phyloP scores from a whole-genome alignment of 2,329 filamentous ascomycete genomes.

The Epichloe aotearoae region DNA sequence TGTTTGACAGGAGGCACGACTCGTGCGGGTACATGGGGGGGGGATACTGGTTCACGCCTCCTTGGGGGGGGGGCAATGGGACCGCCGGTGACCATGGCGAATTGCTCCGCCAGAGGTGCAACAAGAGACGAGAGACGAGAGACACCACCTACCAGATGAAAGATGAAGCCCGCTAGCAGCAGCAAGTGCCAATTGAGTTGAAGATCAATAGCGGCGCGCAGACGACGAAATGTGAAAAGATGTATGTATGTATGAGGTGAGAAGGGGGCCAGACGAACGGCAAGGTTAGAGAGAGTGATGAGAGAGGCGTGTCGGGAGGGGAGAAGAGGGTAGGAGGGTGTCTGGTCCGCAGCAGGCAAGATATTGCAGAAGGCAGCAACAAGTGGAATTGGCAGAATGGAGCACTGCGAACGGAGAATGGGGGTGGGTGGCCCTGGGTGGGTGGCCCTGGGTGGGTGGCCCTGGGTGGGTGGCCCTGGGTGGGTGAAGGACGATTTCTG shows the following conservation, averaged over 20 bases:
- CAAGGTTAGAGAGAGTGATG: too few species aligned
- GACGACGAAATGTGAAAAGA: not conserved
- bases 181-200: slow-evolving; percentile 1
- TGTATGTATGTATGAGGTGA: not conserved
- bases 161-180: not conserved
- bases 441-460: too few species aligned
- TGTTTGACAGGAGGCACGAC: slow-evolving; percentile 4
- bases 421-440: too few species aligned
- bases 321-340: not conserved
- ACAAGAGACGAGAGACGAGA: too few species aligned
- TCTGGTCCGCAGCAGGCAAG: not conserved
- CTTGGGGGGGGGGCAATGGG: not conserved
- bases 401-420: not conserved
- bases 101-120: not conserved
- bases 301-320: not conserved
- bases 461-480: too few species aligned
- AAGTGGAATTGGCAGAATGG: not conserved
- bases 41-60: slow-evolving; percentile 1
- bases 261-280: not conserved
- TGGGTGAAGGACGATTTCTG: too few species aligned
- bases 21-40: slow-evolving; percentile 4
- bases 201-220: not conserved
- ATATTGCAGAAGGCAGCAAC: not conserved
- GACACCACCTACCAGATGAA: not conserved
- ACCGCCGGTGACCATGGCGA: not conserved